These are phyloP conservation scores for Geum urbanum DNA, from an alignment of 306 rosid genomes.

Conservation along the genomic window DNA sequence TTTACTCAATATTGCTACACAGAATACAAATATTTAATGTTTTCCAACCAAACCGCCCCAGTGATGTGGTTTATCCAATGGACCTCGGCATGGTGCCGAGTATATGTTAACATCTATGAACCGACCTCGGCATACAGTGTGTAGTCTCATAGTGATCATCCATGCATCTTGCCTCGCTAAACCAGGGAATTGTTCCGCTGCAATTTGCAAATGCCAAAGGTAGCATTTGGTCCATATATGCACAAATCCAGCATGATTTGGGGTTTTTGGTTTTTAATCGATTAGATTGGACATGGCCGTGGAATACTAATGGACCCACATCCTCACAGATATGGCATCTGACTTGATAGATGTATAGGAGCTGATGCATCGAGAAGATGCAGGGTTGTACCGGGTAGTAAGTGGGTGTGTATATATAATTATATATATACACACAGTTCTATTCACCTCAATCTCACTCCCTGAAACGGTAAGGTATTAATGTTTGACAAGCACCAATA, in stretches of 20 bases:
- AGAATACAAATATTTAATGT: too few species aligned
- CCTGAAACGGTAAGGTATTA: slow-evolving; percentile 47
- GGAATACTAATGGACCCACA: not conserved
- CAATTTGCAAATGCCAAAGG: not conserved
- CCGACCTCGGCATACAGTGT: too few species aligned
- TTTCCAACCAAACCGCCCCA: too few species aligned
- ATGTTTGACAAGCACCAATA: slow-evolving; percentile 31
- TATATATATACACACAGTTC: not conserved
- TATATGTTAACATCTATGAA: too few species aligned
- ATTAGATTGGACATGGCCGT: not conserved
- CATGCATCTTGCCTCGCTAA: too few species aligned
- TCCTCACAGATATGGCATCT: not conserved
- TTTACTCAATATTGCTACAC: too few species aligned
- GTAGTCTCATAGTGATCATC: too few species aligned
- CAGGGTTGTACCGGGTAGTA: not conserved
- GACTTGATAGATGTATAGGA: slow-evolving; percentile 3
- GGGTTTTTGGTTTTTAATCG: not conserved
- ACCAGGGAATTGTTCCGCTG: not conserved
- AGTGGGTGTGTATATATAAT: too few species aligned
- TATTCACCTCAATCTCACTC: not conserved
- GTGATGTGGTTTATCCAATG: too few species aligned
- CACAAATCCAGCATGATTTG: not conserved
- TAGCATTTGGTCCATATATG: not conserved
- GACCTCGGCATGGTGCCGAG: too few species aligned
- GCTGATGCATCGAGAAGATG: slow-evolving; percentile 14